Evolutionary conservation across 495 filamentous ascomycete genomes (phyloP), one percentile per base, ranked within the genome.

Genomic region (Tuber brumale): DNA sequence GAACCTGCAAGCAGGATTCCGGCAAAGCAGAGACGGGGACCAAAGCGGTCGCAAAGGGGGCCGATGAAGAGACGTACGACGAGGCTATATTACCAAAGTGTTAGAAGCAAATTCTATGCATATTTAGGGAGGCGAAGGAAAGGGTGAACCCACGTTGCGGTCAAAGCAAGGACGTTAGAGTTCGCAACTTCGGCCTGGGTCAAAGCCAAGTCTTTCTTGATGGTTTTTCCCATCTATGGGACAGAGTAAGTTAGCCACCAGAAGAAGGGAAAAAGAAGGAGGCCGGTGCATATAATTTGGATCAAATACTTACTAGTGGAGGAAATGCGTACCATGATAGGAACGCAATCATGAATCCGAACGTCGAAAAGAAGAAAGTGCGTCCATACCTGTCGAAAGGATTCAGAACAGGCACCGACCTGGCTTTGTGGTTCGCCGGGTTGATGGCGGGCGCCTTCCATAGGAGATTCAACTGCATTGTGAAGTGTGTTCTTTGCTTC

Each of bases 281-380:
- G 43, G 42, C 6, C 70, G 18, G 35, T 2, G 31, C 31, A 21
- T 43, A 46, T 31, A 35, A 35, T 35, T 66, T 19, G 27, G 57
- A 18, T 35, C 27, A 35, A 27, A 14, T 18, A 86, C 90, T 85
- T 86, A 94, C 91, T 86, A 95, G 83, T 80, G 93, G 93, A 74
- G 93, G 92, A 85, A 94, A 95, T 1, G 93, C 89, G 83, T 90
- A 93, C 92, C 95, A 98, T 3, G 93, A 95, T 85, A 93, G 92
- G 86, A 98, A 98, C 35, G 94, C 93, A 75, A 97, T 89, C 90
- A 97, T 93, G 85, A 98, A 98, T 14, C 95, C 95, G 71, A 93
- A 88, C 91, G 94, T 97, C 0, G 94, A 93, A 85, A 97, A 97
- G 87, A 94, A 93, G 84, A 96, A 97, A 0, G 95, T 93, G 4